Base-by-base conservation (phyloP, 495 filamentous ascomycete genomes). In the Neurospora sp. region DNA sequence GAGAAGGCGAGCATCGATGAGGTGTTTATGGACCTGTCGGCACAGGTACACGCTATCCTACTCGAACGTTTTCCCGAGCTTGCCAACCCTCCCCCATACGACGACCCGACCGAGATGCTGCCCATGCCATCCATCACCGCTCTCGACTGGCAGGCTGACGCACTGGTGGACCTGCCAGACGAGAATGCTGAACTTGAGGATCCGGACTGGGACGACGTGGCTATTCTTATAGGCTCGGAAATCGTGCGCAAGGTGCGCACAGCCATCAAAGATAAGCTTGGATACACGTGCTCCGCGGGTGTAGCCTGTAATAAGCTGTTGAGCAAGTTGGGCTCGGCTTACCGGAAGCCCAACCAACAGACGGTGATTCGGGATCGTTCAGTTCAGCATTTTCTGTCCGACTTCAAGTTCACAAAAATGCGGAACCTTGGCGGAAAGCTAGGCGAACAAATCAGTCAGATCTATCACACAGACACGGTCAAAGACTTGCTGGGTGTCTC, bases 191-290 rank as follows among this genome's bases (percentile, higher is more conserved):
- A 95, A 77, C 87, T 91, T 61, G 90, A 92, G 76, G 90, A 94
- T 78, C 93, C 93, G 5, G 94, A 97, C 81, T 99, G 96, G 96
- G 96, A 99, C 82, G 95, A 98, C 83, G 86, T 98, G 77, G 92
- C 89, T 18, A 92, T 97, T 78, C 83, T 92, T 31, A 87, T 97
- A 72, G 94, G 92, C 0, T 92, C 93, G 10, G 93, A 97, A 78
- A 95, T 98, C 76, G 90, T 97, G 42, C 88, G 92, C n/a, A 83
- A 87, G 61, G 85, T 98, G 37, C 87, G 96, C 35, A 83, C 81
- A 11, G 84, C 86, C 38, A 87, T 98, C 40, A 74, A 65, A 71
- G 74, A 78, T 38, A 76, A 76, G 72, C 76, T 80, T 38, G 88
- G 89, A 68, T 98, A 98, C 79, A 98, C 95, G 18, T 97, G 93